Evolutionary conservation across 495 filamentous ascomycete genomes (phyloP).

Genomic region (Penicillium coprophilum): DNA sequence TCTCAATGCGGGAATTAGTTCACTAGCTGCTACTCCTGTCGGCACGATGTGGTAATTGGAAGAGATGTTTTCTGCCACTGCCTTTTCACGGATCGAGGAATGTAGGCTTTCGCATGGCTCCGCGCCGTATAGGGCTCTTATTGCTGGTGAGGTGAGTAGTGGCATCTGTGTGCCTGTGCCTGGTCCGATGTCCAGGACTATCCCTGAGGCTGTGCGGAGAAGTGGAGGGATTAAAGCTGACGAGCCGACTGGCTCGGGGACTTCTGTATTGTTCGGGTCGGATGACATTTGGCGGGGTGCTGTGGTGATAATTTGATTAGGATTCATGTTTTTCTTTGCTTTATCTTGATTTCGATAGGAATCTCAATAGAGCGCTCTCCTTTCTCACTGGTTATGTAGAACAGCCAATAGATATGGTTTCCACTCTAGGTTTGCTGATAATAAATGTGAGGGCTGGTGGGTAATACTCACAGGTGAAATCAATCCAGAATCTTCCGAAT

Average conservation of each 20-base stretch:
- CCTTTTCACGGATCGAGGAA: constrained; percentile 42
- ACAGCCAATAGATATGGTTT: background rate
- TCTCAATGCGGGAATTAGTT: constrained; percentile 36
- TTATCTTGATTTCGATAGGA: background rate
- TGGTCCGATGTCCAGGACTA: constrained; percentile 52
- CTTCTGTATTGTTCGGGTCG: constrained; percentile 11
- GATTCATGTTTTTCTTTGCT: background rate
- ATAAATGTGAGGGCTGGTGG: background rate
- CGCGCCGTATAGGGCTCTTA: constrained; percentile 63
- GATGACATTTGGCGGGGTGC: constrained; percentile 12
- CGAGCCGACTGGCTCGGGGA: constrained; percentile 21
- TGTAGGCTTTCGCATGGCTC: constrained; percentile 65
- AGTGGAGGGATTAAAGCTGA: constrained; percentile 42
- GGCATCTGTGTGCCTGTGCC: constrained; percentile 51
- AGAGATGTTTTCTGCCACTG: constrained; percentile 50
- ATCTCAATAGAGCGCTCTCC: too few species aligned
- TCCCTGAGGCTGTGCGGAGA: constrained; percentile 35
- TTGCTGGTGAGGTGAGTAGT: constrained; percentile 38
- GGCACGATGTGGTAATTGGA: constrained; percentile 65
- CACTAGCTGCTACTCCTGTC: constrained; percentile 57
- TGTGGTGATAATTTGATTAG: constrained; percentile 5
- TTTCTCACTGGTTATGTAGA: background rate
- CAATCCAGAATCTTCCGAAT: constrained; percentile 46
- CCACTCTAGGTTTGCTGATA: background rate
- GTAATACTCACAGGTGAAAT: constrained; percentile 38